Percentiles rank a stretch among this genome's conserved stretches.
phyloP scores from a whole-genome alignment of 805 yeast genomes.

The Metschnikowia vanudenii region DNA sequence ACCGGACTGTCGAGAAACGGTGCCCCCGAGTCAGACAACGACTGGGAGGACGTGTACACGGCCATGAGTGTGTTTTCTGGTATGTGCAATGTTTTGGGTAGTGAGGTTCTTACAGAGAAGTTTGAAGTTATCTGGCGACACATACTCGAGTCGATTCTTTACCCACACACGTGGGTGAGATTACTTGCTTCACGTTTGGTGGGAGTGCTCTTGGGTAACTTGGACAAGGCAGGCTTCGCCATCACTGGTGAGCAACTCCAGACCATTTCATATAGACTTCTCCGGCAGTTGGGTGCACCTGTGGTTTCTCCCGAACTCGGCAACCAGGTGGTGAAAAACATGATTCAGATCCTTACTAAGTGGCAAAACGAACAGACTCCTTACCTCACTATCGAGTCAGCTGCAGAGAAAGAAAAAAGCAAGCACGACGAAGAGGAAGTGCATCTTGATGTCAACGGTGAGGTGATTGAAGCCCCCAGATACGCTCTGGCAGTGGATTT shows the following conservation, averaged over 20 bases:
- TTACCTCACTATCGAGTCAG: slow-evolving; percentile 23
- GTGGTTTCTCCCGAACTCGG: slow-evolving; percentile 62
- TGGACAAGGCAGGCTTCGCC: slow-evolving; percentile 34
- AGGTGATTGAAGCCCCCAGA: not conserved
- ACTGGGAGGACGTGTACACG: slow-evolving; percentile 80
- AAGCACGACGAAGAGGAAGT: not conserved
- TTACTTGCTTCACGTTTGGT: slow-evolving; percentile 60
- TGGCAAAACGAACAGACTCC: slow-evolving; percentile 55
- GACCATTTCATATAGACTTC: slow-evolving; percentile 59
- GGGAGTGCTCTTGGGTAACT: slow-evolving; percentile 48
- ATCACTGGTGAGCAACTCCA: slow-evolving; percentile 52
- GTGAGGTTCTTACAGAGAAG: slow-evolving; percentile 24
- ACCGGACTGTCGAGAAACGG: slow-evolving; percentile 34
- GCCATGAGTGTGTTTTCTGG: slow-evolving; percentile 53
- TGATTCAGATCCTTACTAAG: slow-evolving; percentile 55
- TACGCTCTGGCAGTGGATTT: slow-evolving; percentile 50
- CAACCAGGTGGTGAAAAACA: slow-evolving; percentile 60
- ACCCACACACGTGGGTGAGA: slow-evolving; percentile 93
- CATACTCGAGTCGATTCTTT: slow-evolving; percentile 57
- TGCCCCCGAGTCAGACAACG: slow-evolving; percentile 32
- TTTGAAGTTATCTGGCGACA: slow-evolving; percentile 49
- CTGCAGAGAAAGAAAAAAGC: slow-evolving; percentile 1
- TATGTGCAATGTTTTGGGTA: slow-evolving; percentile 39
- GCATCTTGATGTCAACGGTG: not conserved
- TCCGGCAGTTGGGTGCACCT: slow-evolving; percentile 85